Percentiles rank a stretch among this genome's conserved stretches.
These are phyloP conservation scores for Kuraishia cidri DNA, from an alignment of 805 yeast species.

Conservation along the genomic window DNA sequence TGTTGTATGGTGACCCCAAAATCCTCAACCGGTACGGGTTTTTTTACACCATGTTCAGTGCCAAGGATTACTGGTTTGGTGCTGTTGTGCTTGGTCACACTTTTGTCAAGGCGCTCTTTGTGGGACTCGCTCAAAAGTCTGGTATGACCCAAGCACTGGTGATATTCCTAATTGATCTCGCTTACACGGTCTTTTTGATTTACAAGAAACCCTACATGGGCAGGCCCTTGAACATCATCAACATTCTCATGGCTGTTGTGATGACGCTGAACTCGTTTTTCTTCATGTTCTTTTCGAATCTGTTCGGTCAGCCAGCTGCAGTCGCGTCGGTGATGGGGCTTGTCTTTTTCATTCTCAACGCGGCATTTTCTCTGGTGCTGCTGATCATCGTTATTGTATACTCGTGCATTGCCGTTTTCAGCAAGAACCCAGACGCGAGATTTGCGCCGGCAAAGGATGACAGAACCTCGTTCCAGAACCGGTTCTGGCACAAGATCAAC, in stretches of 20 bases:
- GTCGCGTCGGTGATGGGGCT: slow-evolving; percentile 88
- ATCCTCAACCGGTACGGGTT: slow-evolving; percentile 78
- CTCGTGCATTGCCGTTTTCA: slow-evolving; percentile 49
- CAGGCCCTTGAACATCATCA: slow-evolving; percentile 70
- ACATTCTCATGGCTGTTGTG: slow-evolving; percentile 65
- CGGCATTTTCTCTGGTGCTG: slow-evolving; percentile 74
- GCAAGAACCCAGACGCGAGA: slow-evolving; percentile 84
- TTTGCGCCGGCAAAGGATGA: slow-evolving; percentile 88
- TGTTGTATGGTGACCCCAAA: slow-evolving; percentile 69
- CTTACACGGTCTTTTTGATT: slow-evolving; percentile 56
- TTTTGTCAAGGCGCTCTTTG: slow-evolving; percentile 60
- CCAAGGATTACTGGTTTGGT: slow-evolving; percentile 80
- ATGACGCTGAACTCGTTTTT: slow-evolving; percentile 73
- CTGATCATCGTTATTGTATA: slow-evolving; percentile 64
- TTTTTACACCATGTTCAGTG: slow-evolving; percentile 83
- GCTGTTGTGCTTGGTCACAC: slow-evolving; percentile 50
- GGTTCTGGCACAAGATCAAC: not conserved
- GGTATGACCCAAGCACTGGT: slow-evolving; percentile 80
- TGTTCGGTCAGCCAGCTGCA: slow-evolving; percentile 72
- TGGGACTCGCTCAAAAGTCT: slow-evolving; percentile 69
- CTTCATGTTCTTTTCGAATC: slow-evolving; percentile 76
- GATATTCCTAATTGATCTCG: slow-evolving; percentile 67
- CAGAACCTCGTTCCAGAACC: slow-evolving; percentile 74
- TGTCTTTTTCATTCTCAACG: slow-evolving; percentile 81
- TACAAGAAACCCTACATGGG: slow-evolving; percentile 70